Conservation (phyloP, 2,329 filamentous ascomycete species). For the Parastagonospora avenae region DNA sequence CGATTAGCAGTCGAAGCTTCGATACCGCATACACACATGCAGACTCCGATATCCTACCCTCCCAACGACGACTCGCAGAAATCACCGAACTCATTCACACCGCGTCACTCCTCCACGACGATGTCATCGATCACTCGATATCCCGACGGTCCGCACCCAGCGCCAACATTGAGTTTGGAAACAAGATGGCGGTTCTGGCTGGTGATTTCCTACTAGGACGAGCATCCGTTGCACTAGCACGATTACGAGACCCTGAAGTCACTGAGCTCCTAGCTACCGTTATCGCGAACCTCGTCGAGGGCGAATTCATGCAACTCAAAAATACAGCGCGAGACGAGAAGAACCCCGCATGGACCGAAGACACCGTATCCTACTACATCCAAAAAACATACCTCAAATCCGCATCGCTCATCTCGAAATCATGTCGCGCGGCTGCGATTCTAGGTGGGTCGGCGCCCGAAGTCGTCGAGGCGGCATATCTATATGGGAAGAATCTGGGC, state of each 20-base stretch:
- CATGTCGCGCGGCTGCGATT: constrained; percentile 85
- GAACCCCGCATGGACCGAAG: constrained; percentile 83
- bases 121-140: constrained; percentile 93
- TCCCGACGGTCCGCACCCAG: constrained; percentile 83
- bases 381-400: constrained; percentile 99
- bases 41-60: constrained; percentile 79
- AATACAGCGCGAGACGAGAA: constrained; percentile 90
- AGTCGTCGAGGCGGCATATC: constrained; percentile 88
- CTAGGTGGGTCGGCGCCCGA: constrained; percentile 76
- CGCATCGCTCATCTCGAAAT: constrained; percentile 94
- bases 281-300: constrained; percentile 96
- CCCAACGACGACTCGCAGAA: constrained; percentile 88
- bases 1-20: constrained; percentile 58
- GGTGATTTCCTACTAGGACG: constrained; percentile 95
- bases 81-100: constrained; percentile 98
- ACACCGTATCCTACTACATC: constrained; percentile 89
- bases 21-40: constrained; percentile 52
- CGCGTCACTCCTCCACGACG: constrained; percentile 93
- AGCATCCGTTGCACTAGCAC: constrained; percentile 89
- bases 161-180: constrained; percentile 94
- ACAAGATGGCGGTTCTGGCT: constrained; percentile 98
- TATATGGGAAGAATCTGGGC: constrained; percentile 91
- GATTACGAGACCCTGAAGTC: constrained; percentile 89
- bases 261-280: constrained; percentile 93
- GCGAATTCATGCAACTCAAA: constrained; percentile 99